Evolutionary conservation across 176 grass and related monocot species (phyloP), one percentile per base, ranked within the genome.

Genomic region (Oryza australiensis): DNA sequence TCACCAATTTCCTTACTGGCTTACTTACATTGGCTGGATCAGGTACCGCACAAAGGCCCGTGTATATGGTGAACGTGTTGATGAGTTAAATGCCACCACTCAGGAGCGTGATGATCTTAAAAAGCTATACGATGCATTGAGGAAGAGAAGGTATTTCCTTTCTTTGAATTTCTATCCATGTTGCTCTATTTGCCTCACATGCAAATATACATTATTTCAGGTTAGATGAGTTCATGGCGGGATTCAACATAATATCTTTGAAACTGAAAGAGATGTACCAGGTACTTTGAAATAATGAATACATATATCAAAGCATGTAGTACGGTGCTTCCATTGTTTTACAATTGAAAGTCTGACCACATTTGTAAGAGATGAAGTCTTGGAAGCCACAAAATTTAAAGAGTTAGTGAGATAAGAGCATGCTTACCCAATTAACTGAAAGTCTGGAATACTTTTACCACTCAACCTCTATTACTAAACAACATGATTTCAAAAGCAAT

Each of bases 231-330:
- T 99, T 99, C 85, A 95, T 99, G 93, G 87, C 77, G 71, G 96
- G 96, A 67, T 99, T 99, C 86, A 95, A 95, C 73, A 74, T 90
- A 83, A 95, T 99, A 77, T 99, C 96, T 78, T 57, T 99, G 59
- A 99, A 99, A 84, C 80, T 99, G 82, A 99, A 99, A 76, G 96
- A 98, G 57, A 99, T 99, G 96, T 99, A 99, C 74, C 93, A 99
- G 96, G 96, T 95, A 74, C 24, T 28, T 66, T 37, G 35, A 18
- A 63, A 68, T 77, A 81, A 29, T 66, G n/a, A 63, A 68, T 81
- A 81, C 40, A 27, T 49, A 59, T 67, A 88, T 12, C 8, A 49
- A 53, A n/a, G 35, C 18, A 53, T 85, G 30, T 70, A 64, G 29
- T 64, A n/a, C 42, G 9, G 26, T 15, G 37, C 6, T 46, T 41